phyloP scores from a whole-genome alignment of 805 yeast species.

The Yarrowia yakushimensis region DNA sequence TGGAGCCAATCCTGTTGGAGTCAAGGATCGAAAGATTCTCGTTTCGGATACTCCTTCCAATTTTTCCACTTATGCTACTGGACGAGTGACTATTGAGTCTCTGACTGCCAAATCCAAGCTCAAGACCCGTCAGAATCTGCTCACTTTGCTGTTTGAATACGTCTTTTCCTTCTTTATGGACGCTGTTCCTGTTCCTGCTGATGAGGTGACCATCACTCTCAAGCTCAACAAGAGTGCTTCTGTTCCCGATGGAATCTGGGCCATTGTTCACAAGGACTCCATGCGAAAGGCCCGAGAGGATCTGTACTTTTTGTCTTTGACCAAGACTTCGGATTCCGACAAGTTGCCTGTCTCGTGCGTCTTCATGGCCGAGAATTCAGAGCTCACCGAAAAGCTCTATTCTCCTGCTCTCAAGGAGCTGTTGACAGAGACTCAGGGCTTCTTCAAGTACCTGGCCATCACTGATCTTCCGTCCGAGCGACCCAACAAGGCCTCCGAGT shows the following conservation, averaged over 20 bases:
- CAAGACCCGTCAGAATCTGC: constrained; percentile 74
- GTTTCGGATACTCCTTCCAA: constrained; percentile 62
- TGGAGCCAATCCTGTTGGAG: constrained; percentile 43
- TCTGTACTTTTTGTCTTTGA: constrained; percentile 78
- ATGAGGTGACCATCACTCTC: constrained; percentile 60
- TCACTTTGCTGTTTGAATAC: constrained; percentile 63
- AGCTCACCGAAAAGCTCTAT: constrained; percentile 64
- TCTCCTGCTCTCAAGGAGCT: constrained; percentile 47
- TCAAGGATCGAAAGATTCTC: constrained; percentile 41
- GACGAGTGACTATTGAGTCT: constrained; percentile 72
- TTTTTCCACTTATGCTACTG: constrained; percentile 76
- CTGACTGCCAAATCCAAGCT: constrained; percentile 60
- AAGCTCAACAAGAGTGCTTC: constrained; percentile 52
- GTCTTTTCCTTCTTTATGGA: constrained; percentile 56
- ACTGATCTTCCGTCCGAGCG: constrained; percentile 79
- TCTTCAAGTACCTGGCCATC: constrained; percentile 66
- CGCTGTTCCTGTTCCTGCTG: constrained; percentile 42
- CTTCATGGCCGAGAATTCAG: constrained; percentile 85
- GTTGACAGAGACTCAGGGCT: constrained; percentile 44
- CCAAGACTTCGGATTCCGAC: constrained; percentile 73
- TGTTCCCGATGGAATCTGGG: constrained; percentile 71
- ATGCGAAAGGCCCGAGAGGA: constrained; percentile 75
- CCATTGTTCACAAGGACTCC: constrained; percentile 76
- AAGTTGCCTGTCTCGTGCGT: constrained; percentile 72
- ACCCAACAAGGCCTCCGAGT: constrained; percentile 59